Evolutionary conservation across 2,329 filamentous ascomycete species (phyloP).

Genomic region (Neodidymelliopsis sp.): DNA sequence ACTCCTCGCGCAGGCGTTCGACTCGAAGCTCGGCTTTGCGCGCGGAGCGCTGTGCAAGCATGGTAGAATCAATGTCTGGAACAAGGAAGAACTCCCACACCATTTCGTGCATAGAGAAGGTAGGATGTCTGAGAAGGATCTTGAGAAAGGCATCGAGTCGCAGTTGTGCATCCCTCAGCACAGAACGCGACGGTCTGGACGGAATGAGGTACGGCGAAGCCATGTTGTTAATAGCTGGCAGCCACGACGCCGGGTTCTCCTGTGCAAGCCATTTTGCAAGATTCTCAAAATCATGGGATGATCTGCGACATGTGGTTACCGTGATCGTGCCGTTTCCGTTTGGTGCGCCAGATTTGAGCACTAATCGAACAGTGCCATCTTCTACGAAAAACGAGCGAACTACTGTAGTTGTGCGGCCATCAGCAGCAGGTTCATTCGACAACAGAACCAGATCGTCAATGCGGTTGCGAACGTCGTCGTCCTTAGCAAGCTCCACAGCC

Average conservation of each 20-base stretch:
- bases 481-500: conserved; percentile 94
- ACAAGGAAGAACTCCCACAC: conserved; percentile 99
- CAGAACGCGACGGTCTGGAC: conserved; percentile 85
- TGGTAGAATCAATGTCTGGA: conserved; percentile 86
- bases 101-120: conserved; percentile 95
- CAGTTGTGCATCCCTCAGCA: conserved; percentile 86
- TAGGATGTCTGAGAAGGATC: conserved; percentile 85
- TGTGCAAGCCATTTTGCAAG: conserved; percentile 81
- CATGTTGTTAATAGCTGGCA: conserved; percentile 78
- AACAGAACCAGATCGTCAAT: conserved; percentile 94
- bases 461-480: conserved; percentile 94
- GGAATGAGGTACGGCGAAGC: conserved; percentile 92
- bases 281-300: conserved; percentile 88
- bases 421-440: conserved; percentile 68
- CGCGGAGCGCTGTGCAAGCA: conserved; percentile 87
- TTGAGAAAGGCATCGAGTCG: conserved; percentile 88
- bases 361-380: conserved; percentile 89
- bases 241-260: conserved; percentile 95
- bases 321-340: conserved; percentile 84
- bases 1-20: conserved; percentile 89
- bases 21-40: conserved; percentile 83
- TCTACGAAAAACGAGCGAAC: conserved; percentile 97
- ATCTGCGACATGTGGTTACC: conserved; percentile 91
- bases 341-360: conserved; percentile 91
- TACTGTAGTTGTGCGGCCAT: conserved; percentile 87